phyloP scores from a whole-genome alignment of 2,329 filamentous ascomycete genomes.

The Elsinoe australis region DNA sequence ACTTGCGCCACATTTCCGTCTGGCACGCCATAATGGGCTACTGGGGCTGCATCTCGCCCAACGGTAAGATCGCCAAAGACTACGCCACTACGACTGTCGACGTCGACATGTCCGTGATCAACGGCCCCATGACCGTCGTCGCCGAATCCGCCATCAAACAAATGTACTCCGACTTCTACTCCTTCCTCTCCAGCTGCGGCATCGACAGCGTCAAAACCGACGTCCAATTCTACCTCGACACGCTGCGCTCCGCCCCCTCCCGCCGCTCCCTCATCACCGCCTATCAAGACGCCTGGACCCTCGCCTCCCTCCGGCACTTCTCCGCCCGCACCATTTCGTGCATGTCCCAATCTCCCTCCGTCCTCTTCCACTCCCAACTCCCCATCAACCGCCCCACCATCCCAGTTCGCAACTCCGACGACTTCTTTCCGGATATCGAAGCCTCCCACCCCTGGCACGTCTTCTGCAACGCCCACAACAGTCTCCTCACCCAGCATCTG shows the following conservation, averaged over 20 bases:
- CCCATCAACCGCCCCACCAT: conserved; percentile 66
- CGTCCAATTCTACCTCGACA: conserved; percentile 81
- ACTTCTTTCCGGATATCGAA: conserved; percentile 81
- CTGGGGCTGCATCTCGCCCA: conserved; percentile 79
- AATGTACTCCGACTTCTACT: conserved; percentile 89
- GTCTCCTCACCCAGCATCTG: conserved; percentile 71
- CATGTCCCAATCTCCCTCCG: conserved; percentile 86
- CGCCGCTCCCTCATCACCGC: conserved; percentile 63
- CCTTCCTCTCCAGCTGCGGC: conserved; percentile 64
- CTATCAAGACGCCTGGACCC: conserved; percentile 82
- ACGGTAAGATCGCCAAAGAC: conserved; percentile 62
- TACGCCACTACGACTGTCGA: conserved; percentile 65
- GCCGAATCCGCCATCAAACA: conserved; percentile 63
- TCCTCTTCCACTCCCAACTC: conserved; percentile 77
- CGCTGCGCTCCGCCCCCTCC: conserved; percentile 58
- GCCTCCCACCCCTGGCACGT: conserved; percentile 89
- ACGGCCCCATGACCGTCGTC: conserved; percentile 64
- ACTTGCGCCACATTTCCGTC: conserved; percentile 76
- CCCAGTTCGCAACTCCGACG: conserved; percentile 75
- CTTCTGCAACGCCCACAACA: conserved; percentile 88
- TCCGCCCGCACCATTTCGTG: conserved; percentile 74
- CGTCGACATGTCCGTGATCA: conserved; percentile 50
- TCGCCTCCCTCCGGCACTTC: conserved; percentile 71
- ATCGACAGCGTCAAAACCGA: conserved; percentile 90
- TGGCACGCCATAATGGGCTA: conserved; percentile 89